Base-by-base conservation (phyloP, 768 basidiomycete species). In the Rickenella mellea region DNA sequence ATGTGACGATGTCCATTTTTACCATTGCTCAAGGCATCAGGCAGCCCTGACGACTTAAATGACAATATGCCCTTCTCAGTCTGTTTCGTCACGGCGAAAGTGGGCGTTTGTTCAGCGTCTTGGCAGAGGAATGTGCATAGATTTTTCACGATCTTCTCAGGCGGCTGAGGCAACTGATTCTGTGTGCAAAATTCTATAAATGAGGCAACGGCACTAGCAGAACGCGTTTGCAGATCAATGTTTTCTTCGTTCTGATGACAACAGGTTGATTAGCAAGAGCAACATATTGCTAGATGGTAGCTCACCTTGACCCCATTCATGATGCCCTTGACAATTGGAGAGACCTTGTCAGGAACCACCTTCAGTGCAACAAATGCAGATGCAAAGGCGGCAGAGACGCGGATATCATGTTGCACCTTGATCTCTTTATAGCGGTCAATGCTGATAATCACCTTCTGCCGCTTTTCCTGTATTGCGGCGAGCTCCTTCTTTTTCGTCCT, bases 281-380 rank as follows among this genome's bases (percentile, higher is more conserved):
- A 22, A 7, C 20, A 15, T 7, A 27, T 26, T 5, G 25, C 44
- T 4, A 8, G 17, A 25, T 29, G 29, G n/a, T n/a, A n/a, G 44
- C 74, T 31, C 40, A 89, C 93, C 78, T 96, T 98, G 68, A 98
- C 83, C 19, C 92, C 89, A 44, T 91, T 94, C 86, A 97, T 98
- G 43, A 98, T 81, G 19, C 88, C 90, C 59, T 93, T 92, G 32
- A 99, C 91, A 37, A 99, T 80, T 0, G 96, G 93, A 51, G 89
- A 94, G 48, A 98, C 81, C 64, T 96, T 97, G 47, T 90, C 79
- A 0, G 96, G 94, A 9, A 89, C 79, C 26, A 78, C 78, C 55
- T 76, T 73, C 49, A 97, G 78, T 6, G 91, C 83, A 10, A 99
- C 83, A 49, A 92, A 83, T 0, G 93, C 90, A 2, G 88, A 83